Conservation (phyloP, 768 basidiomycete species). For the Boletus fagicola region DNA sequence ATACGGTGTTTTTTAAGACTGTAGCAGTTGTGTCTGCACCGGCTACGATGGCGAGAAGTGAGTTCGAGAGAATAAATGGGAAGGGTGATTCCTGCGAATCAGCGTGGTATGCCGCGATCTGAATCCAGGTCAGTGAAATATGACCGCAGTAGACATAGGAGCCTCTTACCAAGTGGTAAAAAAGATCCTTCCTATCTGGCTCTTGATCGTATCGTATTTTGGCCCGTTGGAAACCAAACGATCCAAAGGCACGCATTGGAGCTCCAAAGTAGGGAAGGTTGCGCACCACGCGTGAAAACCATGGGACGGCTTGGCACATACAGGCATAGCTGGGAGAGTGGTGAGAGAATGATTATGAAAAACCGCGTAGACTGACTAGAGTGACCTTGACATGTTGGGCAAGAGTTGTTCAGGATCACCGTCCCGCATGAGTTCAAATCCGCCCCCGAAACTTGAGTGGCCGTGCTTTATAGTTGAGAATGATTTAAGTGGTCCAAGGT, state of each 20-base stretch:
- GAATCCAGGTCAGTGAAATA: conserved; percentile 8
- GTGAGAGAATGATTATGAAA: conserved; percentile 5
- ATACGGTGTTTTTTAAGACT: conserved; percentile 39
- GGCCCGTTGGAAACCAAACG: conserved; percentile 27
- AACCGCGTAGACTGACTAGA: conserved; percentile 24
- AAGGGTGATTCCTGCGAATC: conserved; percentile 29
- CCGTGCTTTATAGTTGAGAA: not conserved
- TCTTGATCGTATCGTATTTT: conserved; percentile 24
- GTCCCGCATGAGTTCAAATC: conserved; percentile 38
- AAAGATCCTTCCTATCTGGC: conserved; percentile 29
- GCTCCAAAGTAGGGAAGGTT: conserved; percentile 33
- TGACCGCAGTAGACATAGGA: not conserved
- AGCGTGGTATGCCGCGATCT: conserved; percentile 27
- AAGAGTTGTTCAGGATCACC: conserved; percentile 35
- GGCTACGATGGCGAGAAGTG: conserved; percentile 40
- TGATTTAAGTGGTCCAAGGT: not conserved
- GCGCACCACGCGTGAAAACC: conserved; percentile 24
- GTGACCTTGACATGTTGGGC: conserved; percentile 27
- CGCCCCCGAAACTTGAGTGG: conserved; percentile 36
- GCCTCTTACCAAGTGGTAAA: conserved; percentile 43
- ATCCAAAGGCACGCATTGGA: conserved; percentile 28
- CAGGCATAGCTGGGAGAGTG: conserved; percentile 9
- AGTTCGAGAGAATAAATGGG: conserved; percentile 35
- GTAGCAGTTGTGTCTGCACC: conserved; percentile 50
- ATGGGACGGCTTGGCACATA: conserved; percentile 22